phyloP scores from a whole-genome alignment of 495 filamentous ascomycete species.

The Glonium stellatum region DNA sequence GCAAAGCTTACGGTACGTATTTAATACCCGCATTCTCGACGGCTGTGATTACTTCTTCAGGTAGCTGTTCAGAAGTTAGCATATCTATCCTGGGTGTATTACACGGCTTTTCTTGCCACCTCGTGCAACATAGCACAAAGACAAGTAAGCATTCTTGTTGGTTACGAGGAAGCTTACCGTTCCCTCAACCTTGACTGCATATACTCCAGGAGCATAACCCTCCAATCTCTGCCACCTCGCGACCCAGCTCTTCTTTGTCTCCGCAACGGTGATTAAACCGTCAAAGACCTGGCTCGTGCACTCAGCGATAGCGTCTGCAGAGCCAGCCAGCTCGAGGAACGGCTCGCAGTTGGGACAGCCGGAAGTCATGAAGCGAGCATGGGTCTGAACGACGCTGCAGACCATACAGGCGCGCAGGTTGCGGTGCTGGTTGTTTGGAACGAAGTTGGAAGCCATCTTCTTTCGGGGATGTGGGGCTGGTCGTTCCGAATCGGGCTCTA shows the following conservation, averaged over 20 bases:
- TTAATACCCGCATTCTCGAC: constrained; percentile 35
- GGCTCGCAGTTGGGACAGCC: constrained; percentile 96
- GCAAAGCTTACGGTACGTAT: constrained; percentile 35
- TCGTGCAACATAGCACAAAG: background rate
- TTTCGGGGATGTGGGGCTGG: background rate
- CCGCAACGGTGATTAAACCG: constrained; percentile 72
- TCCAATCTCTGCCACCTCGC: constrained; percentile 91
- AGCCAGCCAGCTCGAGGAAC: constrained; percentile 73
- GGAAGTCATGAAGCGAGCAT: constrained; percentile 13
- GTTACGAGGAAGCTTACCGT: constrained; percentile 41
- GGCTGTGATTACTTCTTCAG: constrained; percentile 33
- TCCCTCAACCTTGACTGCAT: constrained; percentile 88
- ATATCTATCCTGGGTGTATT: background rate
- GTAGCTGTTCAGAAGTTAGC: constrained; percentile 24
- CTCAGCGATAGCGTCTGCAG: constrained; percentile 72
- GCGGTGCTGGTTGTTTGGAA: constrained; percentile 39
- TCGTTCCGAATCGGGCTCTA: background rate
- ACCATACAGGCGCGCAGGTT: constrained; percentile 96
- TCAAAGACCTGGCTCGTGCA: constrained; percentile 95
- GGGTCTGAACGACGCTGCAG: constrained; percentile 76
- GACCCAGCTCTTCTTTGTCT: constrained; percentile 78
- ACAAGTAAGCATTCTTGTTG: background rate
- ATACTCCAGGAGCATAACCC: constrained; percentile 75
- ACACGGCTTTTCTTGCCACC: background rate
- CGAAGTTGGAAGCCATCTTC: constrained; percentile 15